A percentile compares a stretch with the other conserved stretches of the same genome.
phyloP scores from a whole-genome alignment of 345 rosid genomes.

The Eucalyptus pauciflora region DNA sequence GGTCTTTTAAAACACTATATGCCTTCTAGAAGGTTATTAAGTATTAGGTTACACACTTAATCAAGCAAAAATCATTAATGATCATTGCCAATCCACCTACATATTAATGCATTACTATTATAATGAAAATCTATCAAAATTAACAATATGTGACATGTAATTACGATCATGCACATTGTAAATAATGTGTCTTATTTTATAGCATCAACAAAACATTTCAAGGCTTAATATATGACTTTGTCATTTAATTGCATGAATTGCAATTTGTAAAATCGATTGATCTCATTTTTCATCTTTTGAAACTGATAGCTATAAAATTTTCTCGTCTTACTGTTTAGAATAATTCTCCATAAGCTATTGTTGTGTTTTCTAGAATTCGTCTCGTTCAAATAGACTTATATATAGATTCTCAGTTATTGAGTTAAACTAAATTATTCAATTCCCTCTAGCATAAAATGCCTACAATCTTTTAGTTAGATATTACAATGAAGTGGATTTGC shows the following conservation, averaged over 20 bases:
- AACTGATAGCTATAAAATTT: neutral
- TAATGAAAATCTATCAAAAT: neutral
- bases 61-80: neutral
- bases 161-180: neutral
- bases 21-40: neutral
- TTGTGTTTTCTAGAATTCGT: neutral
- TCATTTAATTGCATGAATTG: neutral
- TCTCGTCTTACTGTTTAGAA: accelerated
- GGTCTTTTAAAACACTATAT: neutral
- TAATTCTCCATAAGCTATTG: neutral
- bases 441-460: neutral
- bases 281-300: neutral
- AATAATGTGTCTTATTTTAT: neutral
- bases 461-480: neutral
- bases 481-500: neutral
- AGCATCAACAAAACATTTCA: neutral
- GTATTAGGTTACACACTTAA: neutral
- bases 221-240: neutral
- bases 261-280: neutral
- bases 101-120: neutral
- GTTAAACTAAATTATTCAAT: neutral
- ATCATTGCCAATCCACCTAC: neutral
- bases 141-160: neutral
- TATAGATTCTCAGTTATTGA: neutral
- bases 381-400: neutral